A percentile compares a stretch with the other conserved stretches of the same genome.
Conservation (phyloP, 768 basidiomycete species). For the Mycena alexandri region DNA sequence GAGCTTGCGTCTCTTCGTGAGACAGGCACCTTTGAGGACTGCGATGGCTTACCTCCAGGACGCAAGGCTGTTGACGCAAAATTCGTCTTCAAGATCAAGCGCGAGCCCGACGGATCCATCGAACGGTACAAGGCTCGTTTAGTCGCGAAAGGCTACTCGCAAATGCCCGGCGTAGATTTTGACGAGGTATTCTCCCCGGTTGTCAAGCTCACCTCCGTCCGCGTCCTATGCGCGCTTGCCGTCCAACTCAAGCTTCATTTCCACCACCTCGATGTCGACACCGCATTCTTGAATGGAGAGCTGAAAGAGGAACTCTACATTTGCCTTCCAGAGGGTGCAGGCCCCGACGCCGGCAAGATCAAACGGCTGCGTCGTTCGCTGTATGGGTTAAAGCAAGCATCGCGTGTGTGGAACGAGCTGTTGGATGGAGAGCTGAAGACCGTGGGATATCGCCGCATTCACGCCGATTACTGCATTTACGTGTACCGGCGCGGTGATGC, state of each 20-base stretch:
- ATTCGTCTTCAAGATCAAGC: constrained; percentile 56
- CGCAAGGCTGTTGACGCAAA: constrained; percentile 47
- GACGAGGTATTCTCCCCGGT: constrained; percentile 44
- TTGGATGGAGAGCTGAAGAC: constrained; percentile 35
- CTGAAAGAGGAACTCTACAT: constrained; percentile 47
- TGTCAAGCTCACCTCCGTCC: constrained; percentile 35
- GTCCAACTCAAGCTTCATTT: constrained; percentile 36
- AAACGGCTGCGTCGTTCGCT: constrained; percentile 40
- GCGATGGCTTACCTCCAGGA: constrained; percentile 42
- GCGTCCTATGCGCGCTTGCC: constrained; percentile 41
- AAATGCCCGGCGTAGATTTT: constrained; percentile 52
- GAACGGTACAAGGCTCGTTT: constrained; percentile 17
- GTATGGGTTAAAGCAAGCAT: constrained; percentile 49
- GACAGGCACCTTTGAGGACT: constrained; percentile 43
- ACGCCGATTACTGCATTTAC: constrained; percentile 38
- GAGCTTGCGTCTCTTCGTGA: constrained; percentile 38
- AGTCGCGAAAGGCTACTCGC: constrained; percentile 54
- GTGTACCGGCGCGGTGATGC: constrained; percentile 10
- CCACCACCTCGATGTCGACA: constrained; percentile 41
- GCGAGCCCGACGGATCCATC: constrained; percentile 46
- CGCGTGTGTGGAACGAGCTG: constrained; percentile 45
- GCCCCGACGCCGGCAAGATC: constrained; percentile 17
- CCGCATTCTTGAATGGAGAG: constrained; percentile 42
- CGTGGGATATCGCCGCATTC: constrained; percentile 37
- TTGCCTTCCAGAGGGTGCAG: constrained; percentile 33